Evolutionary conservation across 495 filamentous ascomycete species (phyloP), one percentile per base, ranked within the genome.

Genomic region (Monascus purpureus): DNA sequence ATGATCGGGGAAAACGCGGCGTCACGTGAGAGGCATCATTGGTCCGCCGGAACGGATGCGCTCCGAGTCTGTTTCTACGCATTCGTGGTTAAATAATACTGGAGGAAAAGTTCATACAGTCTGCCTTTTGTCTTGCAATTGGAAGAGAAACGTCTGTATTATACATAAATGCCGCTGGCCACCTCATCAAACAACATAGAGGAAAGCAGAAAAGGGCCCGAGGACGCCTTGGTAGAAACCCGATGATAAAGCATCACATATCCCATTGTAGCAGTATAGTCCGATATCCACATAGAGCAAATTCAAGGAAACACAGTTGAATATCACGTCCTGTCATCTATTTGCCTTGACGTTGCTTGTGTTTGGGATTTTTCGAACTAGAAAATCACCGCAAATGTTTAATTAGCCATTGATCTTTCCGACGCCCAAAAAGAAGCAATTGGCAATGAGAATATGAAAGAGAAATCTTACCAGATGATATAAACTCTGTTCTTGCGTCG

Each of bases 291-390:
- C n/a, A n/a, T n/a, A n/a, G n/a, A n/a, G n/a, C n/a, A n/a, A n/a
- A n/a, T n/a, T n/a, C n/a, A n/a, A n/a, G n/a, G n/a, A n/a, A n/a
- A n/a, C n/a, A n/a, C n/a, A n/a, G n/a, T n/a, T n/a, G n/a, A n/a
- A n/a, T n/a, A n/a, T n/a, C n/a, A n/a, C n/a, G n/a, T n/a, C n/a
- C 78, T 80, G 29, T 73, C 65, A 22, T 40, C 34, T 50, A 57
- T 52, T 57, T 57, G 15, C 53, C 53, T 41, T 57, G 53, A 25
- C 53, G 49, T 46, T 84, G 80, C 67, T 86, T 86, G 45, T 86
- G 80, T 52, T 82, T 83, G 30, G 77, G 77, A 48, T 86, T 86
- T 45, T 76, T 72, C 35, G 68, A 64, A 60, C 80, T 84, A 37
- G 72, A 68, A n/a, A n/a, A 25, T 13, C 15, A 20, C 32, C 2